Percentiles rank a stretch among this genome's conserved stretches.
Conservation (phyloP, 371 early-diverging fungal species). For the Rhizopus sp. region DNA sequence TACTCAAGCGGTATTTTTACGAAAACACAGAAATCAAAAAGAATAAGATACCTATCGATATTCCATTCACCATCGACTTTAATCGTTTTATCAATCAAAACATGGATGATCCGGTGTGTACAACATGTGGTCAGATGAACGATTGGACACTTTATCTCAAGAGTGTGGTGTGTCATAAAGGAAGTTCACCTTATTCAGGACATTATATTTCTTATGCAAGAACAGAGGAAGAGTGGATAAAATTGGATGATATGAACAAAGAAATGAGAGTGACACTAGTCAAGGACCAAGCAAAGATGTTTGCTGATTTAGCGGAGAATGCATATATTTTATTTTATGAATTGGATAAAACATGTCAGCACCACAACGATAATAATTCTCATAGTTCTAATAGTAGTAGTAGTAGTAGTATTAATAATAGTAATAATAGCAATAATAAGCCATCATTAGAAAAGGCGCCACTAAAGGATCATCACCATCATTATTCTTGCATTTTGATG, state of each 20-base stretch:
- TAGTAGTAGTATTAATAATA: no score
- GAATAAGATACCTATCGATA: slow-evolving; percentile 41
- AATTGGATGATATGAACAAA: slow-evolving; percentile 42
- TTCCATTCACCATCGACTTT: slow-evolving; percentile 54
- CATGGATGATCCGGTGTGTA: slow-evolving; percentile 29
- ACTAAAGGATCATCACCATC: slow-evolving; percentile 1
- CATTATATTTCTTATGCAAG: slow-evolving; percentile 58
- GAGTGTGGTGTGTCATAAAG: slow-evolving; percentile 60
- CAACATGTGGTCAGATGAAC: slow-evolving; percentile 26
- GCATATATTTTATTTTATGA: slow-evolving; percentile 65
- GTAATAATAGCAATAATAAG: no score
- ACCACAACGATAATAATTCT: slow-evolving; percentile 1
- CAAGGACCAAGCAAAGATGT: slow-evolving; percentile 21
- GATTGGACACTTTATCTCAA: slow-evolving; percentile 55
- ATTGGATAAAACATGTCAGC: slow-evolving; percentile 44
- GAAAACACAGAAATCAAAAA: slow-evolving; percentile 34
- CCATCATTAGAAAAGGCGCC: background rate
- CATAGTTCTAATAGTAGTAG: no score
- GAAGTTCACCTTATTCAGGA: slow-evolving; percentile 47
- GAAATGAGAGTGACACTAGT: slow-evolving; percentile 29
- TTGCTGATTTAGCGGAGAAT: slow-evolving; percentile 46
- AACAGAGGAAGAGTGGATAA: slow-evolving; percentile 12
- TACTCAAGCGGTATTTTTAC: slow-evolving; percentile 52
- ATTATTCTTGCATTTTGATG: slow-evolving; percentile 3
- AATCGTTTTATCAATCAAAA: slow-evolving; percentile 50